Base-by-base conservation (phyloP, 805 yeast species). In the Candida coquimbonensis region DNA sequence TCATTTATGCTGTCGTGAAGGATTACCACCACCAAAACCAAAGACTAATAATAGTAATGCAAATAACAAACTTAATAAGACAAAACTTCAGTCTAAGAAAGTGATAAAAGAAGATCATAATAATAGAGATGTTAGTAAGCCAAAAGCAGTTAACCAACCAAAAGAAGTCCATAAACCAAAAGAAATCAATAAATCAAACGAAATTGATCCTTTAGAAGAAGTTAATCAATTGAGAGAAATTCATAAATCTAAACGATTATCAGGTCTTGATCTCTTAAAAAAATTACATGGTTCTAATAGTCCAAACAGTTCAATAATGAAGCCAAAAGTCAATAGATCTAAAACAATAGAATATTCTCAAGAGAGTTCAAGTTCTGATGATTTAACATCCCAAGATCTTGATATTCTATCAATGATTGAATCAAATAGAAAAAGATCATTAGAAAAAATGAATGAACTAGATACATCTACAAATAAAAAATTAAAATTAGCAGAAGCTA, bases 1-100 rank as follows among this genome's bases (percentile, higher is more conserved):
- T 11, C 78, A 75, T 52, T 42, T 69, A 5, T 74, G 79, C 43
- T 75, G 80, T 47, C 65, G 69, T 36, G 73, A 70, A 34, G 78
- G 78, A 1, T 55, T 67, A 17, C 65, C 68, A 2, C 47, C 36
- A 6, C 46, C 38, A 16, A 44, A 42, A 36, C 26, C 36, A 5
- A 40, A 21, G 12, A 17, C 25, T 25, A 38, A 12, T 29, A 29
- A 29, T 9, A 29, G 13, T 11, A 29, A 13, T 29, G 13, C 24
- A 21, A 21, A 21, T 21, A 5, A 21, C 7, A 21, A 21, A 21
- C 24, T 9, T 29, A 27, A 27, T 8, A 29, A 29, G 31, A 9
- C 13, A 13, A 29, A 11, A 29, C 12, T 11, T 11, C 31, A 9
- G 14, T 29, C 31, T 11, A 29, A 29, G 7, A 13, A 13, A 29